Conservation (phyloP, 371 early-diverging fungal genomes). For the Nematocida sp. region DNA sequence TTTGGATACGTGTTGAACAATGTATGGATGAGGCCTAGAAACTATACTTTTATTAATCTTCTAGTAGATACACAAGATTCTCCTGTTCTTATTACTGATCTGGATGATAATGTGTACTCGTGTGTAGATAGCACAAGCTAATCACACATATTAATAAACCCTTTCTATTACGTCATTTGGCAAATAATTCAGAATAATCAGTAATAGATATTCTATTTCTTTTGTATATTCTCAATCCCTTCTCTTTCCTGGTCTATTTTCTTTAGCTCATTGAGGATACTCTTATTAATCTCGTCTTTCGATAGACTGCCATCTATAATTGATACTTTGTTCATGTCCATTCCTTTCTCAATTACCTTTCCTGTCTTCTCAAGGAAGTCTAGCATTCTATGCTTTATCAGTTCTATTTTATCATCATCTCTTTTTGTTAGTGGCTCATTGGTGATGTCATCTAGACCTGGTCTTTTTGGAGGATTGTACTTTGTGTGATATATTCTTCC, state of each 20-base stretch:
- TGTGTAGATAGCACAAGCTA: background rate
- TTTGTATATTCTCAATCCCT: too few relatives aligned
- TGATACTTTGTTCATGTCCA: conserved; percentile 4
- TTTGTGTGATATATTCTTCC: conserved; percentile 89
- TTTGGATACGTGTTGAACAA: conserved; percentile 25
- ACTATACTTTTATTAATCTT: background rate
- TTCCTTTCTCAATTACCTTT: conserved; percentile 10
- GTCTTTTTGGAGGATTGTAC: conserved; percentile 80
- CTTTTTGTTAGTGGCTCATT: conserved; percentile 11
- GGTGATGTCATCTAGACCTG: conserved; percentile 15
- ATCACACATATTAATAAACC: background rate
- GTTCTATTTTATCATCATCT: conserved; percentile 17
- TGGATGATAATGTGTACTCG: conserved; percentile 10
- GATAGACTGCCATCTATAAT: conserved; percentile 21
- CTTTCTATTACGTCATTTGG: background rate
- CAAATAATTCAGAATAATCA: background rate
- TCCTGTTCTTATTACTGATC: conserved; percentile 1
- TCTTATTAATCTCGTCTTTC: conserved; percentile 4
- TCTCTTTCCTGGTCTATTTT: conserved; percentile 2
- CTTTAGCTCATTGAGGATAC: background rate
- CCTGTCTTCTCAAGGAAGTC: conserved; percentile 44
- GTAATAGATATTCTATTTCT: too few relatives aligned
- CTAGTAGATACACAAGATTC: background rate
- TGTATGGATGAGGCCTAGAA: conserved; percentile 9
- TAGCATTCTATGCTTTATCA: conserved; percentile 12